Conservation (phyloP, 352 stramenopile species). For the Phytophthora foliorum region DNA sequence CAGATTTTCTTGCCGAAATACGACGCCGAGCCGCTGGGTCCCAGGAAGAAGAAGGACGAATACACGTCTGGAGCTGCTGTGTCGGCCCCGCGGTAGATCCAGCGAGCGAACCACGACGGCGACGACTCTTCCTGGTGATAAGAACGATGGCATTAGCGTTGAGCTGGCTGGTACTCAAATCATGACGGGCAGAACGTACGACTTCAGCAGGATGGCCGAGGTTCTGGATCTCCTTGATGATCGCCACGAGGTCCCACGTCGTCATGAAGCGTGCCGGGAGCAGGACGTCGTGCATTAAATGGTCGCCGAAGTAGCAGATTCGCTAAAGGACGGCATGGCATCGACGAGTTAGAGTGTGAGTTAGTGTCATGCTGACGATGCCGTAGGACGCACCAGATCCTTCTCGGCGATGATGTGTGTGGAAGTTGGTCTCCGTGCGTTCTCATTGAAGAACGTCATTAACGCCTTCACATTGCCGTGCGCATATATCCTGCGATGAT, state of each 20-base stretch:
- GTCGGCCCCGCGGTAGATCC: constrained; percentile 31
- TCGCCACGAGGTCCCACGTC: constrained; percentile 56
- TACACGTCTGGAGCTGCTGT: constrained; percentile 36
- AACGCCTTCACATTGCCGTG: constrained; percentile 54
- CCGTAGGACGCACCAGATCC: constrained; percentile 20
- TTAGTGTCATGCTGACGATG: not conserved
- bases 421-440: constrained; percentile 20
- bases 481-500: constrained; percentile 52
- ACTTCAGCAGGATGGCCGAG: constrained; percentile 45
- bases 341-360: not conserved
- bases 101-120: constrained; percentile 32
- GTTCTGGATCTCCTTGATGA: constrained; percentile 62
- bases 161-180: not conserved
- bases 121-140: constrained; percentile 18
- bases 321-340: constrained; percentile 23
- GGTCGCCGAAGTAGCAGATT: constrained; percentile 68
- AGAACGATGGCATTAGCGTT: not conserved
- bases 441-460: constrained; percentile 43
- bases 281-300: constrained; percentile 58
- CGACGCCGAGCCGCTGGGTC: constrained; percentile 46
- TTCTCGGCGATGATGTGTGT: constrained; percentile 10
- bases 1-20: constrained; percentile 61
- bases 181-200: constrained; percentile 20
- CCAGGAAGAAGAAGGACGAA: constrained; percentile 67
- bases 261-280: constrained; percentile 39